Evolutionary conservation across 2,329 filamentous ascomycete genomes (phyloP), one percentile per base, ranked within the genome.

Genomic region (Zymoseptoria pseudotritici): DNA sequence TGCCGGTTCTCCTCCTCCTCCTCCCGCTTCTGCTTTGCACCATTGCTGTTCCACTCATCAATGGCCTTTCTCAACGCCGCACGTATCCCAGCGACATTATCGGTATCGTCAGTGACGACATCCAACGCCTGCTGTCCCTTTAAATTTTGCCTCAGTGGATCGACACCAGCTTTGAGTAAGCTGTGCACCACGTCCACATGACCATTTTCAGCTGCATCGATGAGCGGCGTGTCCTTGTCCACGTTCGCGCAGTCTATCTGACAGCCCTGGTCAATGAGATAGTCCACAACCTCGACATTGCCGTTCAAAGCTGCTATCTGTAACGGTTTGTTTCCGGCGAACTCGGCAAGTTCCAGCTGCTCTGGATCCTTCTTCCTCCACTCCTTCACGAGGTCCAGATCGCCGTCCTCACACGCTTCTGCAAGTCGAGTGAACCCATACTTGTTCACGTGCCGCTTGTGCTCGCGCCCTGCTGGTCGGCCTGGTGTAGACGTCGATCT

Each of bases 191-290:
- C 93, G 19, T 89, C 89, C 7, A 96, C 73, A 71, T 99, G 92
- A 0, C 90, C 90, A 69, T 99, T 99, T 67, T 97, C 94, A 26
- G 97, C 91, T 4, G 94, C 94, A 77, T 99, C 94, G 57, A 99
- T 87, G 42, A 99, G 82, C 26, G 94, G 94, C 0, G 94, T 97
- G 69, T 99, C 94, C 69, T 90, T 76, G 58, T 80, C 91, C 59
- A 84, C 83, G 59, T 86, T 86, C 68, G 90, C 86, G 55, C 82
- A 93, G 69, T 97, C 89, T 53, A 94, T 82, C 58, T 90, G 88
- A 75, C 92, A 96, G 36, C 90, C 90, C 63, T 90, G 87, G 8
- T 90, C 84, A 63, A 99, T 86, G 49, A 99, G 78, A 57, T 96
- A 88, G 71, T 89, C 86, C 49, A 97, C 94, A 59, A 97, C 92